Base-by-base conservation (phyloP, 768 basidiomycete species). In the Ramaria sp. region DNA sequence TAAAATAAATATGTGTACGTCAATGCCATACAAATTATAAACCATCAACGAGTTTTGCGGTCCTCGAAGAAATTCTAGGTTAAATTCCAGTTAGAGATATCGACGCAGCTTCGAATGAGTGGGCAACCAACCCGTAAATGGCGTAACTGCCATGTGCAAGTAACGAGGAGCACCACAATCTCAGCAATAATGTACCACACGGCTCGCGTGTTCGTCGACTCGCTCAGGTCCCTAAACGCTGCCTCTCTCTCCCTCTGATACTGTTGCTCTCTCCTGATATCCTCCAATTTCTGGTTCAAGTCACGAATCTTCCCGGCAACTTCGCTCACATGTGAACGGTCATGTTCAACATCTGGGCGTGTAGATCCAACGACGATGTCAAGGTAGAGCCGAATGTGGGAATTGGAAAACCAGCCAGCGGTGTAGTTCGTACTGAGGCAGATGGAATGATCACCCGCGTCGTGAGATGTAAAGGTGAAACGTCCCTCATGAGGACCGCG, bases 381-480 rank as follows among this genome's bases (percentile, higher is more conserved):
- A 63, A 99, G 82, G 73, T 97, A 88, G 59, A 99, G 81, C 47
- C 91, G 90, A 60, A 99, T 89, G 69, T 97, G 94, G 1, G 90
- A 82, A 65, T 75, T 79, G 57, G 80, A 78, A 70, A 89, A 88
- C 91, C 90, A 95, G 15, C 88, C 82, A 2, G 74, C 71, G 30
- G 91, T 85, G 71, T 91, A 87, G 69, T 95, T 95, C 19, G 91
- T 88, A 6, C 90, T 90, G 51, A 98, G 80, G 68, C 96, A 99
- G 66, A 99, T 96, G 53, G 89, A 84, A 73, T 99, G 96, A 74
- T 98, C 96, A 49, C 94, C 94, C 30, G 94, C 79, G 59, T 94
- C 91, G 68, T 96, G 92, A 4, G 95, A 96, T 27, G 96, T 97
- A 67, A 99, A 99, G 0, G 96, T 98, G 74, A 98, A 98, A 58